Evolutionary conservation across 2,329 filamentous ascomycete species (phyloP), one percentile per base, ranked within the genome.

Genomic region (Beauveria medogensis): DNA sequence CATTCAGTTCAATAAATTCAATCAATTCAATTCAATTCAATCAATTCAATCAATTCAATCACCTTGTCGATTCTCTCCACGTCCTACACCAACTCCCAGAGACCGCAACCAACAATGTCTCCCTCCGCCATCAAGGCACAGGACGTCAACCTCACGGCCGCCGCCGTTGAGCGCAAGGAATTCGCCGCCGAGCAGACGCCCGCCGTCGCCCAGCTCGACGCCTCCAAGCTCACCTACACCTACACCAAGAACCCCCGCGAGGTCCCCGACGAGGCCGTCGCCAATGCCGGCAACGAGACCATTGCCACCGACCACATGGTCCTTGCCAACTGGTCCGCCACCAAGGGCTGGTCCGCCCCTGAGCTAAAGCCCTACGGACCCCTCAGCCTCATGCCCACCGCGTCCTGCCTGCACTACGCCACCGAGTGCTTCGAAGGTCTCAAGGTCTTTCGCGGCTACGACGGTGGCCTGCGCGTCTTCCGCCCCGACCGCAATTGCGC

Each of bases 281-380:
- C 80, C 67, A 75, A 75, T 65, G 61, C 78, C 55, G 80, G 78
- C 65, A 65, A 69, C 63, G 79, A 82, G 71, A 83, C 80, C 64
- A 76, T 85, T 70, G 83, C 82, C 79, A 92, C 90, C 64, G 92
- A 97, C 79, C 92, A 97, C 80, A 96, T 96, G 91, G 80, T 94
- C 68, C 87, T 86, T 56, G 87, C 80, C 22, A 76, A 78, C 59
- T 95, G 91, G 91, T 85, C 80, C 40, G 75, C 73, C 24, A 71
- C 77, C 48, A 70, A 75, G 22, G 91, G 91, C 67, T 96, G 91
- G 91, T 80, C 81, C 43, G 79, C 82, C 2, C 91, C 91, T 1
- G 81, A 88, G 67, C 81, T 95, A 62, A 83, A 85, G 71, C 89
- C 91, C 28, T 94, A 91, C 73, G 89, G 89, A 0, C 88, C 90